A percentile compares a stretch with the other conserved stretches of the same genome.
Evolutionary conservation across 768 basidiomycete genomes (phyloP).

Genomic region (Suillus weaverae): DNA sequence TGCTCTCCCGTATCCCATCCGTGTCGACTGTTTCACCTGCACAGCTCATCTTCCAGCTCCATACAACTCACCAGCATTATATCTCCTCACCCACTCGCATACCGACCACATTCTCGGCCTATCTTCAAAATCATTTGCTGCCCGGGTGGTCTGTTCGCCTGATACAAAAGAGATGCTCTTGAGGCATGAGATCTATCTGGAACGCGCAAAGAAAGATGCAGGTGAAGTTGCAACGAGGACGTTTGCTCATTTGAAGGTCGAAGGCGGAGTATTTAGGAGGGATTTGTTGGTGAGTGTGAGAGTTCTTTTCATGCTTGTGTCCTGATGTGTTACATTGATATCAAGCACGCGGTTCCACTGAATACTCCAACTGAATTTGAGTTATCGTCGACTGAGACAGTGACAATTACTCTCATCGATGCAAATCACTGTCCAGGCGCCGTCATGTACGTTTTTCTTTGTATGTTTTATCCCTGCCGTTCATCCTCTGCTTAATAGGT

Average conservation of each 20-base stretch:
- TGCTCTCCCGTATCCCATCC: slow-evolving; percentile 76
- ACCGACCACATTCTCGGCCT: slow-evolving; percentile 85
- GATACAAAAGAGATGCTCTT: slow-evolving; percentile 89
- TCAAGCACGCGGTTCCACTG: slow-evolving; percentile 57
- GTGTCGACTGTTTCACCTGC: slow-evolving; percentile 79
- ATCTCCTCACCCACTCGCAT: slow-evolving; percentile 89
- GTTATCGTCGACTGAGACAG: slow-evolving; percentile 53
- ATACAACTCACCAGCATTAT: slow-evolving; percentile 44
- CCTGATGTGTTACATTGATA: neutral
- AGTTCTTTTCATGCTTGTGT: neutral
- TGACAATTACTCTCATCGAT: slow-evolving; percentile 79
- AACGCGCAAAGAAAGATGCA: slow-evolving; percentile 43
- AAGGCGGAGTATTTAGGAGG: slow-evolving; percentile 53
- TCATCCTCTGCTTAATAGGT: slow-evolving; percentile 50
- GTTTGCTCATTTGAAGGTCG: slow-evolving; percentile 66
- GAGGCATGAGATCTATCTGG: slow-evolving; percentile 67
- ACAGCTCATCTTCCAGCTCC: slow-evolving; percentile 34
- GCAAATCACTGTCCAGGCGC: slow-evolving; percentile 97
- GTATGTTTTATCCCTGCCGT: neutral
- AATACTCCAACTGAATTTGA: slow-evolving; percentile 65
- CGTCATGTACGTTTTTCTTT: slow-evolving; percentile 63
- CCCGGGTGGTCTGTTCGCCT: slow-evolving; percentile 71
- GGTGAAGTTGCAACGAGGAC: slow-evolving; percentile 41
- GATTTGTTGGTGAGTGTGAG: slow-evolving; percentile 58
- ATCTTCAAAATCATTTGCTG: slow-evolving; percentile 70